Evolutionary conservation across 257 asterid genomes (phyloP).

Genomic region (Ehretia macrophylla): DNA sequence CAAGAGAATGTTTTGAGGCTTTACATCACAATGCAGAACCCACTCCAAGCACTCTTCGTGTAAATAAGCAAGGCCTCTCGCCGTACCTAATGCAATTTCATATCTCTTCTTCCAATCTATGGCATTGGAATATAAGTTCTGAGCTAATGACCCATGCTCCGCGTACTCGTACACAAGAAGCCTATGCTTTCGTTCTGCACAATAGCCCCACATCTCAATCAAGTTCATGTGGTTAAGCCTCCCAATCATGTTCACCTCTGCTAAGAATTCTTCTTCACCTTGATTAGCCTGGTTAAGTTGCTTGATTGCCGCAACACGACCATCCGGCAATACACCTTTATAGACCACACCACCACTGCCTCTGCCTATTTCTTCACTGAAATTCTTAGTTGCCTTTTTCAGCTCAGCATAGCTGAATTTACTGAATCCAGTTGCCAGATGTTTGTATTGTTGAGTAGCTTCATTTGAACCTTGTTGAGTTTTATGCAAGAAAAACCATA

Average conservation of each 20-base stretch:
- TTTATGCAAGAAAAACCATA: slow-evolving; percentile 11
- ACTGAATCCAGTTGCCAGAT: slow-evolving; percentile 30
- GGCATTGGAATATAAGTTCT: slow-evolving; percentile 12
- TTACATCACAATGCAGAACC: slow-evolving; percentile 50
- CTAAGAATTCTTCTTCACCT: slow-evolving; percentile 32
- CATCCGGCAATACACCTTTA: slow-evolving; percentile 25
- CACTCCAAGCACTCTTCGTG: slow-evolving; percentile 48
- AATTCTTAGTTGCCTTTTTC: slow-evolving; percentile 29
- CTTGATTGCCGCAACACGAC: slow-evolving; percentile 32
- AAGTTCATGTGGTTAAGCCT: slow-evolving; percentile 34
- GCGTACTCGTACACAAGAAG: slow-evolving; percentile 36
- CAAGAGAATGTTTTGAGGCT: slow-evolving; percentile 44
- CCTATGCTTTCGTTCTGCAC: slow-evolving; percentile 31
- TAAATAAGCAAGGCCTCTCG: slow-evolving; percentile 41
- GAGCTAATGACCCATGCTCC: slow-evolving; percentile 30
- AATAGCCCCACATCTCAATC: slow-evolving; percentile 27
- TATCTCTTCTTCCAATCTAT: slow-evolving; percentile 38
- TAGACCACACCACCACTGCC: slow-evolving; percentile 41
- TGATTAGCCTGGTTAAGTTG: slow-evolving; percentile 21
- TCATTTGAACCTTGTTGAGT: slow-evolving; percentile 9
- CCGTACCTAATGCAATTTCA: slow-evolving; percentile 30
- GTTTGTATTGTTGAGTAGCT: slow-evolving; percentile 9
- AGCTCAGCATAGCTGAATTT: slow-evolving; percentile 34
- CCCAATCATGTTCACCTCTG: slow-evolving; percentile 25
- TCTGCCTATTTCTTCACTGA: slow-evolving; percentile 35